Evolutionary conservation across 2,329 filamentous ascomycete species (phyloP), one percentile per base, ranked within the genome.

Genomic region (Microcyclospora tardicrescens): DNA sequence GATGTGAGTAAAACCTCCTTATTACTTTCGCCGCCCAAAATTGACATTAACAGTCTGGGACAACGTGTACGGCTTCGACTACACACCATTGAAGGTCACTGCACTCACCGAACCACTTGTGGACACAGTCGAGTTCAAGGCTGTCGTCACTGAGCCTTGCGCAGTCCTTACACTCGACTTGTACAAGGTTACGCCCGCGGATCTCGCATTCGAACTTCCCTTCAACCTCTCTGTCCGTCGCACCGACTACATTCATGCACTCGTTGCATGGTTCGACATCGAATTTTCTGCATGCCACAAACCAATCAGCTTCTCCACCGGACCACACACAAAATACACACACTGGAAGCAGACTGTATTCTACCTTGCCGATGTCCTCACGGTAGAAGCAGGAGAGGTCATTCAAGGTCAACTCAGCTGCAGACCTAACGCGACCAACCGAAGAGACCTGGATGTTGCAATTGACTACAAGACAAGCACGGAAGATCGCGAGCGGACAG

Each of bases 291-390:
- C 86, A 43, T 96, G 91, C 75, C 91, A 98, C 75, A 96, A 96
- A 75, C 84, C 86, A 27, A 86, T 98, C 59, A 77, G 80, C 58
- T 98, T 98, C 73, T 93, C 84, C 38, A 98, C 91, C 13, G 91
- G 91, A 15, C 91, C 91, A 19, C 91, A 96, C 67, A 93, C 89
- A 54, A 96, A 95, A 69, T 96, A 96, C 69, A 98, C 91, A 13
- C 91, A 98, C 73, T 98, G 91, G 91, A 98, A 98, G 71, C 91
- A 98, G 71, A 98, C 91, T 10, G 91, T 98, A 46, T 96, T 98
- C 69, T 98, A 98, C 68, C 72, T 98, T 47, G 77, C 83, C 56
- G 87, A 98, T 52, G 84, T 94, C 28, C 69, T 98, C 48, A 96
- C 87, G 13, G 86, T 94, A 29, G 81, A 93, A 63, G 73, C 84